Conservation (phyloP, 192 early-diverging fungal species). For the Glomus cerebriforme region DNA sequence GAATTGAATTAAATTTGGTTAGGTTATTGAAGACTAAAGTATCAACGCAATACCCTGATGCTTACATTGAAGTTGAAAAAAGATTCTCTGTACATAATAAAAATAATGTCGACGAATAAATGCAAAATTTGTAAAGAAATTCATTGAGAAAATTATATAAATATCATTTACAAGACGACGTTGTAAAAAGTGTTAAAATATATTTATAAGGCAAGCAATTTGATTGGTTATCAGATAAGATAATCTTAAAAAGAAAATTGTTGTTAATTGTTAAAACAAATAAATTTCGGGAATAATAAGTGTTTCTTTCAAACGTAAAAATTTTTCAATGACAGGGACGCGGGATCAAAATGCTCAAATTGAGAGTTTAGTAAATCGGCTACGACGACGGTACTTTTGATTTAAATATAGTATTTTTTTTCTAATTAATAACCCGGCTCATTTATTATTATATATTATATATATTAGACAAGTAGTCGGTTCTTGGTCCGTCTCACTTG, state of each 20-base stretch:
- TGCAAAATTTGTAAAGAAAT: too few species aligned
- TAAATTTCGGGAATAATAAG: too few species aligned
- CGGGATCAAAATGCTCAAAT: conserved; percentile 42
- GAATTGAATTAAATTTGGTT: not conserved
- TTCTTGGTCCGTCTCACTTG: conserved; percentile 66
- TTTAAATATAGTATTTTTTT: too few species aligned
- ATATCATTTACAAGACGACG: too few species aligned
- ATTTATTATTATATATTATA: not conserved
- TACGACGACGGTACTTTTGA: conserved; percentile 48
- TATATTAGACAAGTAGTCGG: conserved; percentile 66
- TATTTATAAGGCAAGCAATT: too few species aligned
- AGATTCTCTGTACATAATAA: not conserved
- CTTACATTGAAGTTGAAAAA: conserved; percentile 6
- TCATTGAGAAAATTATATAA: too few species aligned
- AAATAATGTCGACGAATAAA: too few species aligned
- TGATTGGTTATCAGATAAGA: too few species aligned
- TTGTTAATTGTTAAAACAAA: too few species aligned
- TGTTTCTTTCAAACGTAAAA: too few species aligned
- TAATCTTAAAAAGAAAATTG: too few species aligned
- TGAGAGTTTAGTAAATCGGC: conserved; percentile 44
- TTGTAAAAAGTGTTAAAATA: too few species aligned
- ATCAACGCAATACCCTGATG: conserved; percentile 19
- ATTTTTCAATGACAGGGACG: conserved; percentile 33
- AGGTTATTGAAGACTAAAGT: conserved; percentile 20
- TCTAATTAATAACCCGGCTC: not conserved